Base-by-base conservation (phyloP, 2,329 filamentous ascomycete species). In the Sporothrix schenckii region DNA sequence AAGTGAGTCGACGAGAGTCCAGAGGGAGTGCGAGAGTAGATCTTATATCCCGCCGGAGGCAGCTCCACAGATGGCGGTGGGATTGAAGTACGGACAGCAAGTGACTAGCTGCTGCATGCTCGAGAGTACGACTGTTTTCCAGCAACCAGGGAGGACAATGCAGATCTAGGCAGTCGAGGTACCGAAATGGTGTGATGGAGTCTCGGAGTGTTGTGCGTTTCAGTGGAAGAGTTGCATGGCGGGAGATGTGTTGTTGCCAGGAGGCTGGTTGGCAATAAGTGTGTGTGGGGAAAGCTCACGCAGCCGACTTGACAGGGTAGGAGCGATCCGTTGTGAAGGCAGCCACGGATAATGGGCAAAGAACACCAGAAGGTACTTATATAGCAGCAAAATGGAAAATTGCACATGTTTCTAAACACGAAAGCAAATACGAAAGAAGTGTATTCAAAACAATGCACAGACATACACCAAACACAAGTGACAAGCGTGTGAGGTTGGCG, bases 271-370 rank as follows among this genome's bases (percentile, higher is more conserved):
- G 60, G 60, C 41, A 24, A 52, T 24, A 52, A 39, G 47, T 66
- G 61, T 63, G 58, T 63, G 58, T 63, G 58, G 58, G 58, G 58
- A 63, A 58, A 61, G 56, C 56, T 61, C 56, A 21, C 3, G 19
- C 34, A 61, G 56, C n/a, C 44, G 56, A 44, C n/a, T 44, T 61
- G 41, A 61, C 56, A 44, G 56, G 56, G 56, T 34, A 61, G 56
- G 56, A 61, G 56, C 16, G 54, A 39, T 39, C 30, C n/a, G 54
- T 4, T 39, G 52, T 54, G 13, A 21, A 54, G 24, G 52, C 52
- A 54, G 56, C 24, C 56, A 44, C 56, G 21, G 39, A n/a, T 24
- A 11, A 21, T 56, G n/a, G 39, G 24, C 16, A 44, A 19, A 41
- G 4, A n/a, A n/a, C 9, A 16, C 34, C 49, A n/a, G 49, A 50